A percentile compares a stretch with the other conserved stretches of the same genome.
Evolutionary conservation across 306 rosid genomes (phyloP).

Genomic region (Cicer yamashitae): DNA sequence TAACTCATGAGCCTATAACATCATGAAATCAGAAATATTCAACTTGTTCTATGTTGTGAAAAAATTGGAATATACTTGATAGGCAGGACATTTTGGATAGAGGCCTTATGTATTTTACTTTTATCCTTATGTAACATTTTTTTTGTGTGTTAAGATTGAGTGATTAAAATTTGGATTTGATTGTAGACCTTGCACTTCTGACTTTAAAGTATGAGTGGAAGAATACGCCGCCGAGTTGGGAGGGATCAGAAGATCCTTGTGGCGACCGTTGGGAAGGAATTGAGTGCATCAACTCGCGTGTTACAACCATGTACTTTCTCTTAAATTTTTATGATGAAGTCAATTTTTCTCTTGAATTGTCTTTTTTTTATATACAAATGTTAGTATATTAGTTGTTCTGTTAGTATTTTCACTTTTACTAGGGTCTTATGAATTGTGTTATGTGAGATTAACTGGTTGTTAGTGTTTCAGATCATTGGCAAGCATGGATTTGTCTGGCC

Average conservation of each 20-base stretch:
- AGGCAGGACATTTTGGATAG: not conserved
- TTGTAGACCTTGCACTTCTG: conserved; percentile 39
- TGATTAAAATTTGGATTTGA: conserved; percentile 25
- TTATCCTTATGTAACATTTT: conserved; percentile 15
- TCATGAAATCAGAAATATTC: conserved; percentile 15
- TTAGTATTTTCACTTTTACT: no score
- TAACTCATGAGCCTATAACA: conserved; percentile 19
- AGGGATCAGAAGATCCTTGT: conserved; percentile 51
- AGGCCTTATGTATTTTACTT: not conserved
- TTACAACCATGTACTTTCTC: conserved; percentile 51
- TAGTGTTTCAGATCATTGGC: conserved; percentile 55
- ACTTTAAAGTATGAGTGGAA: conserved; percentile 36
- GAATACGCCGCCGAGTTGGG: conserved; percentile 51
- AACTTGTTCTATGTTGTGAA: conserved; percentile 5
- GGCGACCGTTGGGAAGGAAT: conserved; percentile 54
- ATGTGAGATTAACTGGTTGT: conserved; percentile 31
- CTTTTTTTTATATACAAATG: no score
- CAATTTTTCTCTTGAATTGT: conserved; percentile 34
- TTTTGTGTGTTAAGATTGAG: not conserved
- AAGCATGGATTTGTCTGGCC: conserved; percentile 57
- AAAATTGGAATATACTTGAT: not conserved
- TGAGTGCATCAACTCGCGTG: conserved; percentile 43
- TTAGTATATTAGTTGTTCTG: no score
- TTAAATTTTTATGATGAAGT: conserved; percentile 20
- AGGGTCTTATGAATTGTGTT: conserved; percentile 1